Evolutionary conservation across 2,329 filamentous ascomycete species (phyloP).

Genomic region (Scedosporium dehoogii): DNA sequence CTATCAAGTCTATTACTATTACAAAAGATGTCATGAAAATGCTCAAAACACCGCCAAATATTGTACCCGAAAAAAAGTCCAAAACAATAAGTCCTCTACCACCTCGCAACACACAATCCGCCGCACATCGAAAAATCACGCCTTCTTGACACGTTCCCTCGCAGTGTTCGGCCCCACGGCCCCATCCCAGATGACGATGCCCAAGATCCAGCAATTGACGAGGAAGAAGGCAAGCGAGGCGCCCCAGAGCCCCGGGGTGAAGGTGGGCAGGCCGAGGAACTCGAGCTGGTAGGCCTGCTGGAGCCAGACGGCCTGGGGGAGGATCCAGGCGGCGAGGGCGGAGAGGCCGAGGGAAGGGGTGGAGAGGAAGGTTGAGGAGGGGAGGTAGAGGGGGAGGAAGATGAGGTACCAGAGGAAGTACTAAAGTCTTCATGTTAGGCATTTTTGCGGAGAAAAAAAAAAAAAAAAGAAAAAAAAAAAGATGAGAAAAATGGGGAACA

Average conservation of each 20-base stretch:
- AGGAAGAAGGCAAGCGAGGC: conserved; percentile 71
- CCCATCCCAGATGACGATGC: conserved; percentile 64
- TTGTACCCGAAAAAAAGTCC: not conserved
- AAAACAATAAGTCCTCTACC: too few species aligned
- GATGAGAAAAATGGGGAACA: too few species aligned
- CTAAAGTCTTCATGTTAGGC: conserved; percentile 30
- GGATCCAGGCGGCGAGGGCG: conserved; percentile 64
- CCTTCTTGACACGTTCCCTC: not conserved
- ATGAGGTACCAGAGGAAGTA: conserved; percentile 99
- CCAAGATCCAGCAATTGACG: conserved; percentile 80
- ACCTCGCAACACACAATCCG: too few species aligned
- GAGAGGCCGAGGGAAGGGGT: conserved; percentile 50
- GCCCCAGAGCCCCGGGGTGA: conserved; percentile 73
- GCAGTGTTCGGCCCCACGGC: conserved; percentile 9
- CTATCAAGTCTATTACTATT: not conserved
- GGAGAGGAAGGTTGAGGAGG: conserved; percentile 61
- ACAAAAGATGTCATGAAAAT: not conserved
- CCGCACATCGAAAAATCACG: not conserved
- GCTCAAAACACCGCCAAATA: not conserved
- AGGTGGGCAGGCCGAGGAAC: conserved; percentile 72
- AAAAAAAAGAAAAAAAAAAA: too few species aligned
- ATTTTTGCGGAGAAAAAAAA: too few species aligned
- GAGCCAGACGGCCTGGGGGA: conserved; percentile 65
- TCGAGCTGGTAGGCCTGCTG: conserved; percentile 68
- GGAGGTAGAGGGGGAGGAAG: conserved; percentile 84